Evolutionary conservation across 768 basidiomycete species (phyloP).

Genomic region (Boletus rubescentipes): DNA sequence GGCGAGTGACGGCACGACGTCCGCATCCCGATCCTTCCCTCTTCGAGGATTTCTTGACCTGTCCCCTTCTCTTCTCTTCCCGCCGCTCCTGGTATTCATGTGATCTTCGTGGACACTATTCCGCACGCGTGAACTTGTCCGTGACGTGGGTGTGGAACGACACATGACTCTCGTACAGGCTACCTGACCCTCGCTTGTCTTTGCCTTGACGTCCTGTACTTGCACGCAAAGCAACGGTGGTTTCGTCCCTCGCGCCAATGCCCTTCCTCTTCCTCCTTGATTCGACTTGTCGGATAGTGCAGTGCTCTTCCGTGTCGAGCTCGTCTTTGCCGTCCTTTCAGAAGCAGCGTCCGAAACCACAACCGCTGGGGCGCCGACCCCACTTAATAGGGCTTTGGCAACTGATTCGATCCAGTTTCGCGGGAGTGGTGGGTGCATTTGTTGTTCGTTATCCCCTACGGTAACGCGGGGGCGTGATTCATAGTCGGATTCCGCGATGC

Average conservation of each 20-base stretch:
- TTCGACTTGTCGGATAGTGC: conserved; percentile 28
- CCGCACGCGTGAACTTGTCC: conserved; percentile 48
- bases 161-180: conserved; percentile 60
- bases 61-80: conserved; percentile 26
- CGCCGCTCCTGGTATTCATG: conserved; percentile 11
- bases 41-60: conserved; percentile 21
- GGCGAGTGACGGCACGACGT: conserved; percentile 60
- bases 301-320: conserved; percentile 25
- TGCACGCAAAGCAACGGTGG: conserved; percentile 37
- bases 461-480: conserved; percentile 27
- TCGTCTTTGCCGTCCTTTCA: conserved; percentile 17
- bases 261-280: conserved; percentile 18
- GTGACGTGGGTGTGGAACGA: conserved; percentile 67
- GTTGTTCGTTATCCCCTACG: conserved; percentile 33
- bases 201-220: conserved; percentile 32
- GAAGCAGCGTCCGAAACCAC: conserved; percentile 33
- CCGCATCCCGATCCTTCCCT: conserved; percentile 31
- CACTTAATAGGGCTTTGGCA: conserved; percentile 61
- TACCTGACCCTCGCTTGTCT: conserved; percentile 37
- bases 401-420: conserved; percentile 70
- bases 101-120: conserved; percentile 23
- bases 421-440: conserved; percentile 53
- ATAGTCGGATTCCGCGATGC: conserved; percentile 20
- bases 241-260: conserved; percentile 4
- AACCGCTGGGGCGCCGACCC: conserved; percentile 38